These are phyloP conservation scores for Aspergillus fumigatus DNA, from an alignment of 2,329 filamentous ascomycete genomes.

Conservation along the genomic window DNA sequence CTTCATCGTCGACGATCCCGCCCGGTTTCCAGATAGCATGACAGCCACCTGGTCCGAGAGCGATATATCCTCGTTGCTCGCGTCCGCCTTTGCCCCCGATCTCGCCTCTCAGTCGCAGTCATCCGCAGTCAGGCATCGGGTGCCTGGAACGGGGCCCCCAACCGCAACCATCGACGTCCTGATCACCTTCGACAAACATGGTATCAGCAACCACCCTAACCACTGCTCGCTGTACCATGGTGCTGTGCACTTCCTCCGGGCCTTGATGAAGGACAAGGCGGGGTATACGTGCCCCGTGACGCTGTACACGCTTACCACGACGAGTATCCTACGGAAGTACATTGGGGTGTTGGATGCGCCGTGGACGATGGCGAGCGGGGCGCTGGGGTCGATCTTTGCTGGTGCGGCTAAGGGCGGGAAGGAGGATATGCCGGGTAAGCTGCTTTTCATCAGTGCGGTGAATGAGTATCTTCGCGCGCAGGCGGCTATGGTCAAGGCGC, in stretches of 20 bases:
- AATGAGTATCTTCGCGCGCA: slow-evolving; percentile 64
- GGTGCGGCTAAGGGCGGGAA: slow-evolving; percentile 19
- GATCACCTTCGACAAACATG: slow-evolving; percentile 80
- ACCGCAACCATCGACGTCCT: slow-evolving; percentile 68
- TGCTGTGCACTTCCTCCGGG: slow-evolving; percentile 65
- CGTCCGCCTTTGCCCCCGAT: slow-evolving; percentile 68
- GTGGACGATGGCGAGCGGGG: slow-evolving; percentile 60
- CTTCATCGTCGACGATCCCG: slow-evolving; percentile 73
- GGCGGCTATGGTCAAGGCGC: slow-evolving; percentile 81
- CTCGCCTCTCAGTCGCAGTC: slow-evolving; percentile 31
- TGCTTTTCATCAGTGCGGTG: slow-evolving; percentile 70
- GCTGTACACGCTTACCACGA: slow-evolving; percentile 76
- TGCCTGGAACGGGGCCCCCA: slow-evolving; percentile 34
- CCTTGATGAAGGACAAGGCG: slow-evolving; percentile 58
- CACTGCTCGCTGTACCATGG: slow-evolving; percentile 86
- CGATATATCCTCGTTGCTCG: slow-evolving; percentile 66
- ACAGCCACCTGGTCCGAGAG: slow-evolving; percentile 67
- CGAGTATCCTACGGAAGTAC: slow-evolving; percentile 76
- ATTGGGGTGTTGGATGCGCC: slow-evolving; percentile 68
- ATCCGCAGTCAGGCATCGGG: slow-evolving; percentile 38
- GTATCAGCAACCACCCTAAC: slow-evolving; percentile 87
- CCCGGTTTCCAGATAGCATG: slow-evolving; percentile 85
- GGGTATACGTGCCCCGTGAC: slow-evolving; percentile 70
- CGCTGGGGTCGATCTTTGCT: slow-evolving; percentile 35
- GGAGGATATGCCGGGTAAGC: slow-evolving; percentile 52